A percentile compares a stretch with the other conserved stretches of the same genome.
phyloP scores from a whole-genome alignment of 192 early-diverging fungal species.

The Podila epicladia region DNA sequence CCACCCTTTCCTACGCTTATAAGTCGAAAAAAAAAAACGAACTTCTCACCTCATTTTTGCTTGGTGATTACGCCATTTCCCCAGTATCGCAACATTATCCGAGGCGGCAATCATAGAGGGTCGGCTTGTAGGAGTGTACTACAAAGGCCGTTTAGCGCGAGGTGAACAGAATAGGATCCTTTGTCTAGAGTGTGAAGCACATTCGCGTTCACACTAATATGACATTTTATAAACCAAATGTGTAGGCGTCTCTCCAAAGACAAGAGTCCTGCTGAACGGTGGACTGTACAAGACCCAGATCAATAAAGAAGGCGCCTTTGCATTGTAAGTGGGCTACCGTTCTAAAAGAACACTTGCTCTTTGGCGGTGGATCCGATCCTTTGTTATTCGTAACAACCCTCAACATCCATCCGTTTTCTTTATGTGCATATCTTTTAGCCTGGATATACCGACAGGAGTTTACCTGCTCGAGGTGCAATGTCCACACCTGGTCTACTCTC shows the following conservation, averaged over 20 bases:
- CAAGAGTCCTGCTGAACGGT: constrained; percentile 13
- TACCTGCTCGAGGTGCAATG: constrained; percentile 27
- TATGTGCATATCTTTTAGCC: neutral
- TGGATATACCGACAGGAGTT: constrained; percentile 16
- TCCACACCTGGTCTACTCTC: constrained; percentile 21
- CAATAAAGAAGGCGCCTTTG: constrained; percentile 15
- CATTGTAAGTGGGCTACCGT: constrained; percentile 2
- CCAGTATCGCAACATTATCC: neutral
- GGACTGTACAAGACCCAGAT: constrained; percentile 11
- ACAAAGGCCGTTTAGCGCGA: constrained; percentile 13
- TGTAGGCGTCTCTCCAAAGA: constrained; percentile 21
- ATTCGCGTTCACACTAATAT: neutral
- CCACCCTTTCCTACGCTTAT: too few relatives aligned
- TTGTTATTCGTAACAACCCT: too few relatives aligned
- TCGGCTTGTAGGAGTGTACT: constrained; percentile 10
- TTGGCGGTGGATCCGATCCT: neutral
- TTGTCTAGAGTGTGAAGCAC: neutral
- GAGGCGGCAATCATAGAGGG: constrained; percentile 13
- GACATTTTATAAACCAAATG: neutral
- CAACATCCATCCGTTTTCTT: neutral
- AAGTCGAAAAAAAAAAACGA: too few relatives aligned
- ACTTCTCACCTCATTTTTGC: too few relatives aligned
- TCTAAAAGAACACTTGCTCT: neutral
- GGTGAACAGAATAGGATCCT: neutral
- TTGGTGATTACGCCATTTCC: too few relatives aligned